A percentile compares a stretch with the other conserved stretches of the same genome.
phyloP scores from a whole-genome alignment of 176 grass and related monocot genomes.

The Aegilops longissima region DNA sequence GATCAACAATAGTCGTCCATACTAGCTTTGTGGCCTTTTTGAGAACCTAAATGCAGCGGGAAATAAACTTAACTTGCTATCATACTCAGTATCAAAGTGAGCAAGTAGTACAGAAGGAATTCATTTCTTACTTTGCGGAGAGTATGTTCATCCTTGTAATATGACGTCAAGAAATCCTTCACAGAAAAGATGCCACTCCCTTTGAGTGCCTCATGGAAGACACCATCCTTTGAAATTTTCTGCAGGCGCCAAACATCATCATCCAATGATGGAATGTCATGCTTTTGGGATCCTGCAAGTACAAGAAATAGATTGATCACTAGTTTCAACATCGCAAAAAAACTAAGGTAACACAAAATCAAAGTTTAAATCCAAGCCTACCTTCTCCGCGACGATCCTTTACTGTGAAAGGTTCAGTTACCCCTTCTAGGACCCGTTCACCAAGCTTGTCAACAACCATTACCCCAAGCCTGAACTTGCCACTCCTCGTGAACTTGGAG shows the following conservation, averaged over 20 bases:
- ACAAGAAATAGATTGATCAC: not conserved
- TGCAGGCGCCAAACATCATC: slow-evolving; percentile 56
- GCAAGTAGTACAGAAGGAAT: not conserved
- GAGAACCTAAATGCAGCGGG: slow-evolving; percentile 33
- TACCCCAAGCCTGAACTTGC: slow-evolving; percentile 50
- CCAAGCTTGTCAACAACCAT: slow-evolving; percentile 21
- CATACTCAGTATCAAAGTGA: not conserved
- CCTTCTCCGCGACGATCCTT: slow-evolving; percentile 59
- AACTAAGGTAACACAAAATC: not conserved
- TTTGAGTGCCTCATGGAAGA: slow-evolving; percentile 34
- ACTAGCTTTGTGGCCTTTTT: not conserved
- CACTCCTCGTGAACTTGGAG: slow-evolving; percentile 43
- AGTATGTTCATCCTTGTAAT: slow-evolving; percentile 21
- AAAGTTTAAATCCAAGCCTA: not conserved
- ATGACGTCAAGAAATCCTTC: slow-evolving; percentile 40
- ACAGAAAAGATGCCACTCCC: slow-evolving; percentile 18
- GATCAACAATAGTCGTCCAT: slow-evolving; percentile 40
- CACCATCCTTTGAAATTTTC: slow-evolving; percentile 36
- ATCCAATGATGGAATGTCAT: slow-evolving; percentile 23
- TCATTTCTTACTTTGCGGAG: slow-evolving; percentile 39
- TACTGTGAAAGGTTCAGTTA: slow-evolving; percentile 49
- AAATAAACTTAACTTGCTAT: not conserved
- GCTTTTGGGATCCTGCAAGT: slow-evolving; percentile 42
- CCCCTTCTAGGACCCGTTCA: slow-evolving; percentile 39
- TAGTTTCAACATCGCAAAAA: not conserved